Conservation (phyloP, 2,329 filamentous ascomycete species). For the Verticillium nonalfalfae region DNA sequence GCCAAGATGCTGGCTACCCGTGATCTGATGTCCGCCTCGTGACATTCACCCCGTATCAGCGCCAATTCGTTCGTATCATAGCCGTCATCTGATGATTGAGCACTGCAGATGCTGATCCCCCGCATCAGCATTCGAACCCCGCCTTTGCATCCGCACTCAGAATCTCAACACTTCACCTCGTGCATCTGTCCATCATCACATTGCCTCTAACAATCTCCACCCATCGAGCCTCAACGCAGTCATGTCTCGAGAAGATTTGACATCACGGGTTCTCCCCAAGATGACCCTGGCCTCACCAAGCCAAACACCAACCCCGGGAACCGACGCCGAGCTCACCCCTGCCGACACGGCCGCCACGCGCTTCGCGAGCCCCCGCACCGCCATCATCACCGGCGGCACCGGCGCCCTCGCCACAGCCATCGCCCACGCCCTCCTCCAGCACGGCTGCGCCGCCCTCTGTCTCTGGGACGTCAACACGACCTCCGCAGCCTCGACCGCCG, state of each 20-base stretch:
- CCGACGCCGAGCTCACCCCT: conserved; percentile 4
- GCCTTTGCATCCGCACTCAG: no score
- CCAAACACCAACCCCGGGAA: conserved; percentile 4
- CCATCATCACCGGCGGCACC: conserved; percentile 57
- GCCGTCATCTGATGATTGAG: no score
- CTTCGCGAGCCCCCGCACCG: conserved; percentile 24
- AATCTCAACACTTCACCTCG: no score
- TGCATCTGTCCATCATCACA: no score
- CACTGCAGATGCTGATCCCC: no score
- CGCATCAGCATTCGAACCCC: no score
- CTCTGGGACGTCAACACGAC: conserved; percentile 53
- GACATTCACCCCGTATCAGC: no score
- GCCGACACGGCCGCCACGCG: conserved; percentile 11
- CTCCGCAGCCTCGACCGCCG: conserved; percentile 19
- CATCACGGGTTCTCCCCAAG: conserved; percentile 16
- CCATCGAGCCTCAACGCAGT: no score
- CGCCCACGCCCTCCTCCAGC: conserved; percentile 64
- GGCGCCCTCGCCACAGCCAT: conserved; percentile 58
- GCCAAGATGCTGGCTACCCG: not conserved
- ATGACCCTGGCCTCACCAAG: conserved; percentile 16
- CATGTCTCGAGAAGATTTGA: conserved; percentile 10
- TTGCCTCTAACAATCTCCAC: no score
- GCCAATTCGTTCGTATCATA: no score
- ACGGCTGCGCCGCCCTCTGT: conserved; percentile 52
- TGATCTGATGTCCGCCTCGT: no score